Conservation (phyloP, 495 filamentous ascomycete genomes). For the Sporormia fimetaria region DNA sequence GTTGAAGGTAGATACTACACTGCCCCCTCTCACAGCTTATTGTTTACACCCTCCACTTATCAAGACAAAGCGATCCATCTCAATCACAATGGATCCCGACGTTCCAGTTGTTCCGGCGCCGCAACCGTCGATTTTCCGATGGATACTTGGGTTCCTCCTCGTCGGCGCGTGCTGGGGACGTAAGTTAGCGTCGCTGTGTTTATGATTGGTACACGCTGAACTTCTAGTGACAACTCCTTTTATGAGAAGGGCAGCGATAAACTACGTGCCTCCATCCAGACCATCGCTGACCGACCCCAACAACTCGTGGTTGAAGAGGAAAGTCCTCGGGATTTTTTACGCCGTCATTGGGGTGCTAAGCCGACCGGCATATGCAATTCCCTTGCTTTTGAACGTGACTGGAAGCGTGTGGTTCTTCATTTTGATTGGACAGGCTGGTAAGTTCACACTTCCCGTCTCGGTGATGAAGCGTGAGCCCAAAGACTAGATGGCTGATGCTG, state of each 20-base stretch:
- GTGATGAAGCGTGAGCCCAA: not conserved
- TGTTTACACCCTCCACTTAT: not conserved
- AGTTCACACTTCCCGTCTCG: constrained; percentile 28
- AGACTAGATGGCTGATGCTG: not conserved
- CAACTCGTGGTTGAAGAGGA: constrained; percentile 43
- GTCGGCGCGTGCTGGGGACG: constrained; percentile 82
- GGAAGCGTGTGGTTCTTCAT: constrained; percentile 97
- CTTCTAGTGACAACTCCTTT: constrained; percentile 66
- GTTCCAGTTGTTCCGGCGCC: constrained; percentile 2
- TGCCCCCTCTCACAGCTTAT: no score
- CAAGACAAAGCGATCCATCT: not conserved
- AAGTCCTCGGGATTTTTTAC: constrained; percentile 48
- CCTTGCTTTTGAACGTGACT: constrained; percentile 79
- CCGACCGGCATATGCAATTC: constrained; percentile 74
- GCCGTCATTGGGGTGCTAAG: constrained; percentile 66
- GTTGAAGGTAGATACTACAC: no score
- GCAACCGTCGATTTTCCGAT: constrained; percentile 56
- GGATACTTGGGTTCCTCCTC: constrained; percentile 76
- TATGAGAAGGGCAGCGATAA: constrained; percentile 55
- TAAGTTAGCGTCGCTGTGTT: no score
- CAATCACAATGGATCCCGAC: constrained; percentile 22
- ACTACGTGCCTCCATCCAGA: constrained; percentile 44
- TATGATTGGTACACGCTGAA: no score
- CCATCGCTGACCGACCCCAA: constrained; percentile 38
- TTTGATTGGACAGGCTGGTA: constrained; percentile 83